phyloP scores from a whole-genome alignment of 257 asterid species.

The Haberlea rhodopensis region DNA sequence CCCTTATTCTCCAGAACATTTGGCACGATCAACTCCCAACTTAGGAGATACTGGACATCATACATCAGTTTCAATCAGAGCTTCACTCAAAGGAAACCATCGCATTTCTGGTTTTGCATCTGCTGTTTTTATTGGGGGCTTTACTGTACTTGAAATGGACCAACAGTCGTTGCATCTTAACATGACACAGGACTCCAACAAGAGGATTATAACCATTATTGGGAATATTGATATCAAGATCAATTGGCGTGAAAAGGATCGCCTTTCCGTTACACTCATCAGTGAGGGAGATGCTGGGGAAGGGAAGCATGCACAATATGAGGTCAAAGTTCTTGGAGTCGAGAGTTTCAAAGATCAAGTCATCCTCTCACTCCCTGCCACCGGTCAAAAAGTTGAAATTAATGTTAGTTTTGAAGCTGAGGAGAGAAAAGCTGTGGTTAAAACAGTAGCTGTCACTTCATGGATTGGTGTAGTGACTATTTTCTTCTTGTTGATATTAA shows the following conservation, averaged over 20 bases:
- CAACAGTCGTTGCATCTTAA: conserved; percentile 46
- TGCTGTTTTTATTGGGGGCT: conserved; percentile 76
- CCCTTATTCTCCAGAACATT: conserved; percentile 72
- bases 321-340: conserved; percentile 43
- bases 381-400: conserved; percentile 68
- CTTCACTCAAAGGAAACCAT: conserved; percentile 53
- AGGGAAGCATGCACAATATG: conserved; percentile 41
- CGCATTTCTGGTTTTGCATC: conserved; percentile 66
- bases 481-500: conserved; percentile 31
- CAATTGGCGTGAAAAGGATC: conserved; percentile 55
- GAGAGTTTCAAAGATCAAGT: conserved; percentile 52
- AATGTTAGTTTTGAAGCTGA: conserved; percentile 50
- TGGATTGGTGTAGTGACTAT: conserved; percentile 32
- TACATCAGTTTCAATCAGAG: conserved; percentile 51
- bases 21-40: conserved; percentile 41
- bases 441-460: conserved; percentile 19
- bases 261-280: conserved; percentile 40
- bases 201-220: conserved; percentile 48
- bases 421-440: conserved; percentile 28
- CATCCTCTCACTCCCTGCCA: conserved; percentile 64
- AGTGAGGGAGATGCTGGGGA: conserved; percentile 29
- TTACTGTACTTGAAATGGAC: conserved; percentile 52
- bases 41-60: conserved; percentile 30
- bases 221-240: conserved; percentile 69
- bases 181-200: conserved; percentile 45